Evolutionary conservation across 2,329 filamentous ascomycete species (phyloP).

Genomic region (Coniochaeta prunicola): DNA sequence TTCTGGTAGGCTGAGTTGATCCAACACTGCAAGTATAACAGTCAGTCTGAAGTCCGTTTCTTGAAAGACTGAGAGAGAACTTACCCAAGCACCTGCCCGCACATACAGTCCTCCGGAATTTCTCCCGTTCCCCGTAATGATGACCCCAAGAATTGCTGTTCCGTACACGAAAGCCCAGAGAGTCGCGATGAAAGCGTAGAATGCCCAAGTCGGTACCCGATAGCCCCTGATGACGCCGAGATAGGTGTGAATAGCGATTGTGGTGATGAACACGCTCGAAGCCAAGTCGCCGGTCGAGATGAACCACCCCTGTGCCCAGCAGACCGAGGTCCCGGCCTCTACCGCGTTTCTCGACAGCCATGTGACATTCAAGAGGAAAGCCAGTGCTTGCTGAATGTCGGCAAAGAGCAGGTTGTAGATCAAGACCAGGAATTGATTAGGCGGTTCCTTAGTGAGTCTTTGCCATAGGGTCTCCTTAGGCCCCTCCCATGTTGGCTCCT

Average conservation of each 20-base stretch:
- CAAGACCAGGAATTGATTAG: constrained; percentile 62
- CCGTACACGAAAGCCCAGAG: constrained; percentile 55
- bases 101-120: constrained; percentile 46
- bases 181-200: constrained; percentile 38
- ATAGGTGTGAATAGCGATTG: constrained; percentile 61
- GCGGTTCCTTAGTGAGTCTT: constrained; percentile 26
- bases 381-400: constrained; percentile 58
- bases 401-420: constrained; percentile 64
- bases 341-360: constrained; percentile 51
- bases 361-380: constrained; percentile 55
- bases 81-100: constrained; percentile 57
- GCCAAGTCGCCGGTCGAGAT: constrained; percentile 59
- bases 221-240: constrained; percentile 51
- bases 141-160: constrained; percentile 45
- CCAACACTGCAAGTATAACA: constrained; percentile 45
- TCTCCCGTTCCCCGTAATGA: constrained; percentile 33
- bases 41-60: neutral
- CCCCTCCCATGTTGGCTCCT: constrained; percentile 5
- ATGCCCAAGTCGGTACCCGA: constrained; percentile 38
- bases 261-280: constrained; percentile 59
- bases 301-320: constrained; percentile 61
- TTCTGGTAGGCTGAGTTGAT: constrained; percentile 45
- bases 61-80: too few relatives aligned
- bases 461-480: constrained; percentile 9
- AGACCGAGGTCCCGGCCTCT: constrained; percentile 43